Evolutionary conservation across 176 grass and related monocot species (phyloP), one percentile per base, ranked within the genome.

Genomic region (Saccharum officinarum): DNA sequence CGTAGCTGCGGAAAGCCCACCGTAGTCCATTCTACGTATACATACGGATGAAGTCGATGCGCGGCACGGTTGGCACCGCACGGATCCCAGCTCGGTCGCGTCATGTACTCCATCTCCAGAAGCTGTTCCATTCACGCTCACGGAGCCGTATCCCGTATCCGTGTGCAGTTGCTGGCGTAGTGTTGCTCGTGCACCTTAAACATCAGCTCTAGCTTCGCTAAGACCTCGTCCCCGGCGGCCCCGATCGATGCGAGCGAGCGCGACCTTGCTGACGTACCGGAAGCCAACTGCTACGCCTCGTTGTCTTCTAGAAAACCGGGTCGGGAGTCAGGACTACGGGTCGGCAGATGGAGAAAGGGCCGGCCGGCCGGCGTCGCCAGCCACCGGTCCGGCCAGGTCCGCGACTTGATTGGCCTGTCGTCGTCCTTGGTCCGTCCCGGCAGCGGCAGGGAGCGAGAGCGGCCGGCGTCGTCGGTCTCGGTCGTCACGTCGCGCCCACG

Each of bases 101-200:
- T 9, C 50, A 8, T 57, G 54, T 57, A 57, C 37, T 18, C 30
- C 0, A 20, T 23, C 20, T 71, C 38, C 69, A 23, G 38, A 71
- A 71, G 28, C 69, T 5, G 69, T 89, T 84, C 60, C 87, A 26
- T 37, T 68, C 45, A 55, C 77, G 10, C 28, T 68, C 45, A 55
- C 77, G 10, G 60, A 80, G 50, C 46, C 14, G 46, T 50, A 50
- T 50, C 47, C 46, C 14, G 46, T 50, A 50, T 50, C 47, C 15
- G 47, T 50, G 46, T 13, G 13, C 14, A 47, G 13, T 17, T 50
- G 47, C 47, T 50, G 49, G 49, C 49, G 16, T 52, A 17, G 49
- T 50, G 46, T 17, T 28, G 28, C 28, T 50, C 47, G 47, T 47
- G 45, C 45, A 15, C 45, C 45, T 1, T 50, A 50, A 17, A 52